Conservation (phyloP, 2,329 filamentous ascomycete species). For the Fusarium haematococcum region DNA sequence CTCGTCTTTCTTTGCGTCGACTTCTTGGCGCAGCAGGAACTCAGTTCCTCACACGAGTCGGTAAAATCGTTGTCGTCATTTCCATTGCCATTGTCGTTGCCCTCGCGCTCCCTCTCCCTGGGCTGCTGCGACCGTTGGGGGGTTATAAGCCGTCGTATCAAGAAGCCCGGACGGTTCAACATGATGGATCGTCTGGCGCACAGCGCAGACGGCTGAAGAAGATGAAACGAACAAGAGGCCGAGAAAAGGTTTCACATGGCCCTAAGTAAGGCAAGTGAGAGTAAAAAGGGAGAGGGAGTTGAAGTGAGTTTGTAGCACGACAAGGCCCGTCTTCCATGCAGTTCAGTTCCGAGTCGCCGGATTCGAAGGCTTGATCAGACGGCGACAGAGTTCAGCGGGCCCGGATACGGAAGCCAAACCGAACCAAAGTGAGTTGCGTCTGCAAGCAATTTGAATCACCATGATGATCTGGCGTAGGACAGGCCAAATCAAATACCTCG, state of each 20-base stretch:
- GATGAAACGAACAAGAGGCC: constrained; percentile 18
- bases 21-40: constrained; percentile 31
- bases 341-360: constrained; percentile 29
- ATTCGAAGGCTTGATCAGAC: constrained; percentile 33
- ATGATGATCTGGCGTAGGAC: constrained; percentile 7
- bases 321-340: constrained; percentile 12
- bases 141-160: constrained; percentile 42
- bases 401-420: constrained; percentile 28
- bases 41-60: constrained; percentile 37
- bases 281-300: constrained; percentile 6
- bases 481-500: constrained; percentile 34
- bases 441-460: constrained; percentile 26
- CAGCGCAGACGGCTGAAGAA: constrained; percentile 23
- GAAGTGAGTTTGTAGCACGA: constrained; percentile 34
- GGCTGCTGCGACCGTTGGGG: constrained; percentile 26
- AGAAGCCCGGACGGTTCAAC: constrained; percentile 34
- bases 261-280: constrained; percentile 6
- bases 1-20: constrained; percentile 25
- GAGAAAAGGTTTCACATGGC: constrained; percentile 36
- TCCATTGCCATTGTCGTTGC: constrained; percentile 11
- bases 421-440: constrained; percentile 23
- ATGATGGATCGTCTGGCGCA: constrained; percentile 30
- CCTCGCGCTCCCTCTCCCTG: not conserved
- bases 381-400: constrained; percentile 29
- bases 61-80: constrained; percentile 26